A percentile compares a stretch with the other conserved stretches of the same genome.
phyloP scores from a whole-genome alignment of 768 basidiomycete species.

The Psilocybe cyanescens region DNA sequence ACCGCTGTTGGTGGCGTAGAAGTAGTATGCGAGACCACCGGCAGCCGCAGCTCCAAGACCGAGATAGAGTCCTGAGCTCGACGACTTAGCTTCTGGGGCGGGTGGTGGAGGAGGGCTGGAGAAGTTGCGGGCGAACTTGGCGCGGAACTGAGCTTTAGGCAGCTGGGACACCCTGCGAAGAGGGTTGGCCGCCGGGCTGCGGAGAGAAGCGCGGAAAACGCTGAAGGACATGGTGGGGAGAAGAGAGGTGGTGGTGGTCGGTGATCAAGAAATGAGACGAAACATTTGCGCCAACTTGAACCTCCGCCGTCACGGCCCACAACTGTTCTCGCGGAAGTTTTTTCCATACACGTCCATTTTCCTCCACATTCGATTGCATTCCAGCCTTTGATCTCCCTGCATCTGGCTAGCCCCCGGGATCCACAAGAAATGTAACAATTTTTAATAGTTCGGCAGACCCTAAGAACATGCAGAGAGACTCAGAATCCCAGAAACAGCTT shows the following conservation, averaged over 20 bases:
- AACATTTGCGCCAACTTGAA: slow-evolving; percentile 12
- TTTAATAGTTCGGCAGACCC: background rate
- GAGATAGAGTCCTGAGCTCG: slow-evolving; percentile 60
- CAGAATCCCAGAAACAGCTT: background rate
- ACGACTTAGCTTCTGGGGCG: slow-evolving; percentile 48
- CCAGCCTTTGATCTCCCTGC: background rate
- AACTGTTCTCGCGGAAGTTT: background rate
- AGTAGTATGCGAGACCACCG: slow-evolving; percentile 67
- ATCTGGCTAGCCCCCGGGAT: background rate
- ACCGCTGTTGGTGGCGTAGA: slow-evolving; percentile 54
- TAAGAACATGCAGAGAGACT: background rate
- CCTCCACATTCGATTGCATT: background rate
- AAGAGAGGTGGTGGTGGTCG: slow-evolving; percentile 25
- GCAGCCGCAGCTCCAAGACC: slow-evolving; percentile 64
- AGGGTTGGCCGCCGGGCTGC: slow-evolving; percentile 47
- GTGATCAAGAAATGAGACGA: slow-evolving; percentile 19
- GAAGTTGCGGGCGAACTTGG: slow-evolving; percentile 55
- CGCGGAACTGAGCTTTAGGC: slow-evolving; percentile 33
- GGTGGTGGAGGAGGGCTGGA: slow-evolving; percentile 57
- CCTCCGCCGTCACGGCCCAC: slow-evolving; percentile 8
- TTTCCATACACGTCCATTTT: background rate
- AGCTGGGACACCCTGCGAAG: slow-evolving; percentile 42
- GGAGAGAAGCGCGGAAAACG: slow-evolving; percentile 53
- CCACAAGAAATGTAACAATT: background rate
- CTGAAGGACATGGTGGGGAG: slow-evolving; percentile 56